Evolutionary conservation across 2,329 filamentous ascomycete species (phyloP).

Genomic region (Colletotrichum neosansevieriae): DNA sequence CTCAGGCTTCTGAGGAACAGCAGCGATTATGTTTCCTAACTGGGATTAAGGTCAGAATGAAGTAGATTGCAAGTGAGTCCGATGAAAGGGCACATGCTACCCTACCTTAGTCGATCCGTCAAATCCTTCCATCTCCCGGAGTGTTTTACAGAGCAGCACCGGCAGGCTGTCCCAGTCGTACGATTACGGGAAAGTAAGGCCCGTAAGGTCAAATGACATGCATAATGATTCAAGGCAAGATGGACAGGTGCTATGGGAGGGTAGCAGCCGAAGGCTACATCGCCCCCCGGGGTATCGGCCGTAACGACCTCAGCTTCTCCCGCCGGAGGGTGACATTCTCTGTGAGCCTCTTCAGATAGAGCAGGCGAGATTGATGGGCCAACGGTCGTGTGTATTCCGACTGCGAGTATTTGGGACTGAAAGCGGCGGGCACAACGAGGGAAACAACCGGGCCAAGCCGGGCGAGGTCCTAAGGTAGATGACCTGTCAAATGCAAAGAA

Average conservation of each 20-base stretch:
- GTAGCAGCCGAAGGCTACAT: constrained; percentile 1
- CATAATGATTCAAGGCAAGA: neutral
- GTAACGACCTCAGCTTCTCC: constrained; percentile 25
- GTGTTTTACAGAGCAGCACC: neutral
- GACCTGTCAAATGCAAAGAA: constrained; percentile 26
- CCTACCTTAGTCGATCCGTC: neutral
- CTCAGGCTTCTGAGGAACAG: neutral
- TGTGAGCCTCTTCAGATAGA: neutral
- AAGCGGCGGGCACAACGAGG: neutral
- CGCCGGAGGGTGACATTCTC: constrained; percentile 2
- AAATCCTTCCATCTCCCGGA: neutral
- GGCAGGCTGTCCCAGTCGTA: constrained; percentile 7
- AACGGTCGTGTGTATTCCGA: constrained; percentile 4
- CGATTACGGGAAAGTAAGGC: constrained; percentile 16
- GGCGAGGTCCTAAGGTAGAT: constrained; percentile 3
- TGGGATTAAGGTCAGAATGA: neutral
- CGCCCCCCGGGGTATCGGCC: constrained; percentile 6
- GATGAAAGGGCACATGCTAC: neutral
- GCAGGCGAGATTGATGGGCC: constrained; percentile 1
- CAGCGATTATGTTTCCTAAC: neutral
- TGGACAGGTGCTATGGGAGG: constrained; percentile 10
- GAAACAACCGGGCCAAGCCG: constrained; percentile 16
- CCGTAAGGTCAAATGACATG: constrained; percentile 17
- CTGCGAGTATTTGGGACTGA: neutral
- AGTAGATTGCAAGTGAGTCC: neutral